Evolutionary conservation across 2,329 filamentous ascomycete species (phyloP), one percentile per base, ranked within the genome.

Genomic region (Diaporthe amygdali): DNA sequence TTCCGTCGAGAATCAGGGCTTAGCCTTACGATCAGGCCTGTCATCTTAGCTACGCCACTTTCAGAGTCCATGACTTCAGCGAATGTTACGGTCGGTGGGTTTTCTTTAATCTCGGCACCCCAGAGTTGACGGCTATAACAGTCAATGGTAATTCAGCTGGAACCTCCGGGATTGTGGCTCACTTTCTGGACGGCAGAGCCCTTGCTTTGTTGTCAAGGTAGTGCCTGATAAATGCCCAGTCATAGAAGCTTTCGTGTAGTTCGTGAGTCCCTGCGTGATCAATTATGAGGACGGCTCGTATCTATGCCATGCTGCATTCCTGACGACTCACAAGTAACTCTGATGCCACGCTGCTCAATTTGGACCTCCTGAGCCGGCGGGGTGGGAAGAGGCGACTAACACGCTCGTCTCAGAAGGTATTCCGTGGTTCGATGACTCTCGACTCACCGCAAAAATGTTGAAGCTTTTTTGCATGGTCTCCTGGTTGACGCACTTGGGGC

Each of bases 391-490:
- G 12, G 22, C n/a, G 73, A 63, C 61, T 74, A 47, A 39, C 44
- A 54, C 8, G 25, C 17, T 17, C 27, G 34, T 32, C 32, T 44
- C 27, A 49, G 68, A 41, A 37, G 8, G n/a, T 20, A 10, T 25
- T 47, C n/a, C 69, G 70, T 15, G 25, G 47, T 8, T 32, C 30
- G 44, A 54, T 73, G 52, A 55, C 64, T 63, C 61, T 66, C 47
- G 66, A 72, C n/a, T 69, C 61, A 93, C 90, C 70, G 87, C 84
- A 75, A 94, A 94, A 0, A 90, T 93, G 76, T 94, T 87, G 69
- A 93, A 85, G 64, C 88, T 87, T 32, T 92, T 84, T 80, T 95
- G 93, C 79, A 86, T 89, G 5, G 93, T 95, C 72, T 91, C 88
- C 70, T 88, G 88, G 79, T 94, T 91, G 30, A 93, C 85, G 77